Percentiles rank a stretch among this genome's conserved stretches.
These are phyloP conservation scores for Polygonum maritimum DNA, from an alignment of 148 eudicot genomes.

Conservation along the genomic window DNA sequence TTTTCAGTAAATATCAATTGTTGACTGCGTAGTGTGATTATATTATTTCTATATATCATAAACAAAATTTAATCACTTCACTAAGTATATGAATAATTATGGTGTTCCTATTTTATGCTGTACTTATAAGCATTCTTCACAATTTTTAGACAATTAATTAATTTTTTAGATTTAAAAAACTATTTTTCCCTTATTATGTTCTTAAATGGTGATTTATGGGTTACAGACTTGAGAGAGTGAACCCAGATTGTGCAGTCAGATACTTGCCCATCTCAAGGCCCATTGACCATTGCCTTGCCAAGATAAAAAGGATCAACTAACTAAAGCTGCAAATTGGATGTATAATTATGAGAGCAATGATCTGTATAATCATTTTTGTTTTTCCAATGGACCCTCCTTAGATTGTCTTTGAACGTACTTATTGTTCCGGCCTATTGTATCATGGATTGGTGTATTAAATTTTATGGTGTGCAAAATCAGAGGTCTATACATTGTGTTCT, in stretches of 20 bases:
- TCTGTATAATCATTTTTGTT: not conserved
- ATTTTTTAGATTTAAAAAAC: not conserved
- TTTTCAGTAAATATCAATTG: not conserved
- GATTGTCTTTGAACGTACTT: not conserved
- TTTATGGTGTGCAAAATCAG: not conserved
- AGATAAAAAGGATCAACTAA: constrained; percentile 10
- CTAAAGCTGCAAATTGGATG: not conserved
- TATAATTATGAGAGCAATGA: not conserved
- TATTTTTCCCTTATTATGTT: not conserved
- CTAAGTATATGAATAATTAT: not conserved
- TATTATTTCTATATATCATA: not conserved
- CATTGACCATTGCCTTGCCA: constrained; percentile 30
- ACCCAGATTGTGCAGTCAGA: constrained; percentile 20
- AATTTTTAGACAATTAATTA: not conserved
- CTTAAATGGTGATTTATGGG: not conserved
- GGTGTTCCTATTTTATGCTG: not conserved
- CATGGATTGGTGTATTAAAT: not conserved
- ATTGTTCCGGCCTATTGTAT: constrained; percentile 5
- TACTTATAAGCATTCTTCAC: no score
- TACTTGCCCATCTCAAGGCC: constrained; percentile 38
- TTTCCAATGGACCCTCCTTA: no score
- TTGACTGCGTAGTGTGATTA: not conserved
- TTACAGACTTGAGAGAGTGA: constrained; percentile 28
- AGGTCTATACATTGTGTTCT: not conserved
- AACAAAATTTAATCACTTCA: not conserved